Percentiles rank a stretch among this genome's conserved stretches.
phyloP scores from a whole-genome alignment of 768 basidiomycete species.

The Russula abietina region DNA sequence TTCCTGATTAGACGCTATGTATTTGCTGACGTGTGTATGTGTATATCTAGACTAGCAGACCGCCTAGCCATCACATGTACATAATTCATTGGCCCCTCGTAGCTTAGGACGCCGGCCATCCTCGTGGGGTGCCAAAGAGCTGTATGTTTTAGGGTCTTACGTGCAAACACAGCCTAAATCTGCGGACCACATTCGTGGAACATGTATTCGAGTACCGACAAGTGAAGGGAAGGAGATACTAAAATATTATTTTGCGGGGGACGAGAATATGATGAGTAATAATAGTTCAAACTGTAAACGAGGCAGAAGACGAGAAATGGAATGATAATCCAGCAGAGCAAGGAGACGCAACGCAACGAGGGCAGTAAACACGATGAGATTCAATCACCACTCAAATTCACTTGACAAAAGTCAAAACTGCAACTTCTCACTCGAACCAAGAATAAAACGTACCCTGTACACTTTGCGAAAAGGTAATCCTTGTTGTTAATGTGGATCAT shows the following conservation, averaged over 20 bases:
- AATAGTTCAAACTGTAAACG: slow-evolving; percentile 20
- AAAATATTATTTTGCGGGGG: slow-evolving; percentile 8
- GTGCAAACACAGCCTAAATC: slow-evolving; percentile 11
- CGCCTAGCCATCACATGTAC: slow-evolving; percentile 6
- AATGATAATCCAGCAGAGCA: slow-evolving; percentile 1
- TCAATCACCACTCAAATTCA: slow-evolving; percentile 34
- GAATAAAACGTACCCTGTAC: slow-evolving; percentile 67
- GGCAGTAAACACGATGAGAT: background rate
- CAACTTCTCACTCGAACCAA: background rate
- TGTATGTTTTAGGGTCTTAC: slow-evolving; percentile 18
- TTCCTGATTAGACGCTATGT: background rate
- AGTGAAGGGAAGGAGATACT: background rate
- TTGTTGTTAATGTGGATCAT: slow-evolving; percentile 96
- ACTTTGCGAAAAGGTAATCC: slow-evolving; percentile 96
- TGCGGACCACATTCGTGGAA: slow-evolving; percentile 3
- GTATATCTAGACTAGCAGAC: slow-evolving; percentile 9
- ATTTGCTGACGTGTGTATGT: background rate
- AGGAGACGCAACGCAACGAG: background rate
- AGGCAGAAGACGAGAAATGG: background rate
- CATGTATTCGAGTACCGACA: background rate
- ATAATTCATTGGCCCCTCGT: slow-evolving; percentile 3
- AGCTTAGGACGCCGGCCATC: slow-evolving; percentile 1
- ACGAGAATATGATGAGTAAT: slow-evolving; percentile 16
- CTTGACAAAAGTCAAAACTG: slow-evolving; percentile 20
- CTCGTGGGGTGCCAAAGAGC: slow-evolving; percentile 5